Evolutionary conservation across 179 eudicot species (phyloP).

Genomic region (Corrigiola litoralis): DNA sequence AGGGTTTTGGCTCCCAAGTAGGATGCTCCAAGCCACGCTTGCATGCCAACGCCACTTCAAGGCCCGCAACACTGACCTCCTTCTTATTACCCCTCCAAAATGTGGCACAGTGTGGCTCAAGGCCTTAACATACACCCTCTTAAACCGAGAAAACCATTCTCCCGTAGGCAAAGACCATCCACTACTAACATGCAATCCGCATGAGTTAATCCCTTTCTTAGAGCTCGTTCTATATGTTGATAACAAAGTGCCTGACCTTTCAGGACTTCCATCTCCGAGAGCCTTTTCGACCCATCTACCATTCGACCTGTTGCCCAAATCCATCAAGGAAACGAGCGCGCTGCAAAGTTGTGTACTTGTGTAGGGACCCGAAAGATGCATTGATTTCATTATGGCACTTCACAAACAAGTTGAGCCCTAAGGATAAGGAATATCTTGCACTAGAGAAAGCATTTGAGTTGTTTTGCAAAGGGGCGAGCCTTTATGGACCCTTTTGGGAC

Average conservation of each 20-base stretch:
- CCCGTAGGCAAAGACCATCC: slow-evolving; percentile 32
- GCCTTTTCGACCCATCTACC: slow-evolving; percentile 39
- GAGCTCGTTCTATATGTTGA: slow-evolving; percentile 33
- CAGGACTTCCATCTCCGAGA: slow-evolving; percentile 32
- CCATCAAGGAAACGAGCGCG: slow-evolving; percentile 21
- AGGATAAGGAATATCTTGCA: not conserved
- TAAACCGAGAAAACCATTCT: slow-evolving; percentile 25
- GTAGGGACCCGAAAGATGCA: slow-evolving; percentile 36
- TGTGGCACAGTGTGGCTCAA: slow-evolving; percentile 78
- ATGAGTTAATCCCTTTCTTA: slow-evolving; percentile 44
- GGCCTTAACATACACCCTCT: slow-evolving; percentile 35
- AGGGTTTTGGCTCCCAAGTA: slow-evolving; percentile 37
- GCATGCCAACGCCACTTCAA: slow-evolving; percentile 48
- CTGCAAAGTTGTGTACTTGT: slow-evolving; percentile 33
- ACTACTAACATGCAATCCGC: slow-evolving; percentile 30
- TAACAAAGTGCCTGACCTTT: slow-evolving; percentile 28
- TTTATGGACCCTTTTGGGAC: slow-evolving; percentile 37
- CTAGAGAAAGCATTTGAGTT: slow-evolving; percentile 32
- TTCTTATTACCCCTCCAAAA: slow-evolving; percentile 55
- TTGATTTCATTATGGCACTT: slow-evolving; percentile 39
- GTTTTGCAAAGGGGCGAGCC: slow-evolving; percentile 29
- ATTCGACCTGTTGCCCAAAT: slow-evolving; percentile 17
- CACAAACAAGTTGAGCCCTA: slow-evolving; percentile 29
- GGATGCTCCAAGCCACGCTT: slow-evolving; percentile 38
- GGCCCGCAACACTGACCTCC: slow-evolving; percentile 39